These are phyloP conservation scores for Candida smagusa DNA, from an alignment of 1,139 yeast species.

Conservation along the genomic window DNA sequence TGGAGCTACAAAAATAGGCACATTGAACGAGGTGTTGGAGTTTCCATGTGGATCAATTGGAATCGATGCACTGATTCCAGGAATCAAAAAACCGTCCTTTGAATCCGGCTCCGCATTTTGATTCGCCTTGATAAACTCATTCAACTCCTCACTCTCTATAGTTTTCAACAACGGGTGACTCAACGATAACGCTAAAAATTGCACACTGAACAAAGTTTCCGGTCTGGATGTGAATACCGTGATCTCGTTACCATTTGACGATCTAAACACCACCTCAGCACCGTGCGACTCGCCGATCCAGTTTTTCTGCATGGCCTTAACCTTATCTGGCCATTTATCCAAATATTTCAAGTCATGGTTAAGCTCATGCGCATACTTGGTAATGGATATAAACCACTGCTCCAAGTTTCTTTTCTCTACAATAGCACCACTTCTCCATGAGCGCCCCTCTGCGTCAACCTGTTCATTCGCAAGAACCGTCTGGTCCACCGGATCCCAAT, in stretches of 20 bases:
- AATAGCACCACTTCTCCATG: conserved; percentile 96
- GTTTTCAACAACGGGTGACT: conserved; percentile 62
- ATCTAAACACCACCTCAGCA: conserved; percentile 56
- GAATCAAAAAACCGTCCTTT: conserved; percentile 61
- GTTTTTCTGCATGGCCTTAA: conserved; percentile 82
- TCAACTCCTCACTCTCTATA: conserved; percentile 35
- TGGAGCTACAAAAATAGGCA: conserved; percentile 88
- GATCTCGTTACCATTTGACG: conserved; percentile 20
- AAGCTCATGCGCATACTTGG: conserved; percentile 70
- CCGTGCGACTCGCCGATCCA: conserved; percentile 94
- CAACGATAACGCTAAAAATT: conserved; percentile 73
- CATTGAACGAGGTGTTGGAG: conserved; percentile 12
- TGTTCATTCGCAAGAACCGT: conserved; percentile 97
- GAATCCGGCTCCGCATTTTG: conserved; percentile 42
- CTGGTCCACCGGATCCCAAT: conserved; percentile 96
- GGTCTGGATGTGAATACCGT: conserved; percentile 82
- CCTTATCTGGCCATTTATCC: conserved; percentile 82
- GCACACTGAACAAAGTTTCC: conserved; percentile 80
- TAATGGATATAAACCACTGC: conserved; percentile 93
- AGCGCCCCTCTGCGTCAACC: conserved; percentile 83
- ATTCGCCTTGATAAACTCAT: conserved; percentile 41
- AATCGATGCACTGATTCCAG: conserved; percentile 45
- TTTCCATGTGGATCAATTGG: conserved; percentile 50
- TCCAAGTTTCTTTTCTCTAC: conserved; percentile 78
- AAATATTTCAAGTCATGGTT: conserved; percentile 59